These are phyloP conservation scores for Plasmodiophora brassicae DNA, from an alignment of 208 protist species.

Conservation along the genomic window DNA sequence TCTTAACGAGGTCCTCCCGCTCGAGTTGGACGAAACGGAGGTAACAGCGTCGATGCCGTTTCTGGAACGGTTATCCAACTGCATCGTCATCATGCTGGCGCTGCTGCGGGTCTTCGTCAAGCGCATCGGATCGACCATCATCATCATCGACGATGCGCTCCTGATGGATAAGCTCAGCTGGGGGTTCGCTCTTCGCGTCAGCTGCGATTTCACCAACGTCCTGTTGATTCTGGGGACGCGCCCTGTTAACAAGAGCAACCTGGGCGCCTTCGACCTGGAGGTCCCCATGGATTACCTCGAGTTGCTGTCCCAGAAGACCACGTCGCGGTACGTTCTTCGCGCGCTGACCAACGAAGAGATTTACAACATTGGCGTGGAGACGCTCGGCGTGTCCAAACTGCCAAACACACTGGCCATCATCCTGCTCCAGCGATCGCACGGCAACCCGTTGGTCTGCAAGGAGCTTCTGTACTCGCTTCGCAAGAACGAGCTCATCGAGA, in stretches of 20 bases:
- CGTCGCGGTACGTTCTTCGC: not conserved
- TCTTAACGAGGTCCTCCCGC: not conserved
- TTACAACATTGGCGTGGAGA: not conserved
- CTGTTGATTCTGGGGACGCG: not conserved
- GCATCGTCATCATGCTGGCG: not conserved
- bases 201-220: not conserved
- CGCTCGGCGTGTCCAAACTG: not conserved
- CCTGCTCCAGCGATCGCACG: not conserved
- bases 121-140: not conserved
- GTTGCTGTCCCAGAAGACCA: not conserved
- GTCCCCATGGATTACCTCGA: slow-evolving; percentile 4
- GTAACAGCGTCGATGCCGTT: not conserved
- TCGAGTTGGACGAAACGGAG: not conserved
- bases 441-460: slow-evolving; percentile 11
- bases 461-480: not conserved
- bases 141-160: slow-evolving; percentile 15
- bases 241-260: not conserved
- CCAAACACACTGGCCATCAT: slow-evolving; percentile 9
- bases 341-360: slow-evolving; percentile 16
- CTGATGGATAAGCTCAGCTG: slow-evolving; percentile 31
- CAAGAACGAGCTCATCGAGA: not conserved
- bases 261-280: slow-evolving; percentile 24
- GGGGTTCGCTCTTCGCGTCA: slow-evolving; percentile 9
- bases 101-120: not conserved
- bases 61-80: not conserved